Base-by-base conservation (phyloP, 768 basidiomycete species). In the Filobasidium wieringae region DNA sequence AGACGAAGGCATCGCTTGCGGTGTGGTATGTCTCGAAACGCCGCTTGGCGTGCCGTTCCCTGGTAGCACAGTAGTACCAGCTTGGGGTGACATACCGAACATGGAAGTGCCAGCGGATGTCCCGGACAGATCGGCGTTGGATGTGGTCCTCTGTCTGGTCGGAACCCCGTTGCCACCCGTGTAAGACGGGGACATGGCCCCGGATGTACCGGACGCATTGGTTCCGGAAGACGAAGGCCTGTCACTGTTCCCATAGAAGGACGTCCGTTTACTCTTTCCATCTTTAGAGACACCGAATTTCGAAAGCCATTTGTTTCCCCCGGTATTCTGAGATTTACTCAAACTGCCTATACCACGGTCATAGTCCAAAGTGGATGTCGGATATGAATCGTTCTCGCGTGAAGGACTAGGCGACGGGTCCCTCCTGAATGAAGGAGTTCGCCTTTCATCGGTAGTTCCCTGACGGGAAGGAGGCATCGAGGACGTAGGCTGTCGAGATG, bases 241-340 rank as follows among this genome's bases (percentile, higher is more conserved):
- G 61, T 61, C n/a, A 63, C 39, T 15, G 61, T 62, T 26, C 57
- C 55, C n/a, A 64, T 62, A 17, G 62, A 63, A 7, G 62, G 63
- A 41, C 36, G 54, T 30, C 15, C 54, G 43, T 51, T 41, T 31
- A 49, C 51, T 36, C 41, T 31, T 12, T 59, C 29, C 41, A 26
- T 40, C 39, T 29, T 55, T 29, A 9, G 41, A 36, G 4, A 51
- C 24, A 22, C 43, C 43, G 29, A 47, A 47, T 27, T 47, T 47
- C 22, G 43, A 27, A 19, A 47, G 22, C 43, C 43, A 47, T 22
- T 47, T 47, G 24, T 27, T 47, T 47, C 43, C 43, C n/a, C n/a
- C n/a, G 22, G 43, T 24, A 19, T 47, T 47, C 29, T 47, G 22
- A 47, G 43, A 47, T 27, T 47, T 47, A 27, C 43, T 26, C 22